Evolutionary conservation across 2,329 filamentous ascomycete genomes (phyloP), one percentile per base, ranked within the genome.

Genomic region (Ascochyta viciae-villosae): DNA sequence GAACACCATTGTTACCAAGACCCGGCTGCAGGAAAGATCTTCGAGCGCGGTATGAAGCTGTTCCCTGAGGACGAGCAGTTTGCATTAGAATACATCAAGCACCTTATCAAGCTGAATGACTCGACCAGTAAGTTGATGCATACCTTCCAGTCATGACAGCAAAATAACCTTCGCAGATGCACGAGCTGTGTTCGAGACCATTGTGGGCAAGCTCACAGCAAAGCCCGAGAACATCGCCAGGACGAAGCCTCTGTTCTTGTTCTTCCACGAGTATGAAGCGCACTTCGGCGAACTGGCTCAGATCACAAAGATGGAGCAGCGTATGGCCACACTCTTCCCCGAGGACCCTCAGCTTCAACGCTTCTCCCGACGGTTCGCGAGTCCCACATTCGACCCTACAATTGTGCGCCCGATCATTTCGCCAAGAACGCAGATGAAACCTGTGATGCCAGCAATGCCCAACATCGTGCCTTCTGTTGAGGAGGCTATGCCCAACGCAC

Each of bases 1-100:
- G 95, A 99, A 75, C 94, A 95, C 72, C 89, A 96, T 66, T 96
- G 96, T 64, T 99, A 99, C 77, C 95, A 96, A 71, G 95, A 98
- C 68, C 86, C 89, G 0, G 91, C 95, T 0, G 94, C 93, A 1
- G 91, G 90, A 39, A 97, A 95, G 78, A 98, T 99, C 57, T 96
- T 98, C 64, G 95, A 99, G 73, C 89, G 94, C 41, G 95, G 95
- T 19, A 88, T 94, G 61, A 95, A 92, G 71, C 82, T 99, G 12
- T 99, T 98, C 71, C 94, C 94, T 0, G 91, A 96, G 44, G 94
- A 98, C 68, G 93, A 96, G 74, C 84, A 87, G 54, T 98, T 98
- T 77, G 92, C 96, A 61, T 84, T 99, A 47, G 93, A 98, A 76
- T 98, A 99, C 75, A 83, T 99, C 67, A 97, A 96, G 79, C 95